A percentile compares a stretch with the other conserved stretches of the same genome.
phyloP scores from a whole-genome alignment of 2,329 filamentous ascomycete genomes.

The Cladosporium sp. region DNA sequence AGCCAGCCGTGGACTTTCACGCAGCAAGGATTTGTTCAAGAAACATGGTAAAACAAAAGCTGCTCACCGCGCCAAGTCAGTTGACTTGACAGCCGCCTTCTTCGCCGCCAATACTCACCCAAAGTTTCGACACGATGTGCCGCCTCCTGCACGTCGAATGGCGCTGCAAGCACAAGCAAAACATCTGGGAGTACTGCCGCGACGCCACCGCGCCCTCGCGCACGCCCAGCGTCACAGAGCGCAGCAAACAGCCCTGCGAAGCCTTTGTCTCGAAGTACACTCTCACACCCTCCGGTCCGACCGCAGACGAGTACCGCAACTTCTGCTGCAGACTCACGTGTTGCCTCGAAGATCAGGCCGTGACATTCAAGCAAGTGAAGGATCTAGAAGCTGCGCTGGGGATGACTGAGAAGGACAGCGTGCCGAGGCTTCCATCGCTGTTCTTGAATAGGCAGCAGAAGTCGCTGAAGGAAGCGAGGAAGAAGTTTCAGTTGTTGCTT shows the following conservation, averaged over 20 bases:
- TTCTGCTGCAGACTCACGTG: conserved; percentile 21
- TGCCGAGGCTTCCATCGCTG: background rate
- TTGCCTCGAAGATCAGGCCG: conserved; percentile 10
- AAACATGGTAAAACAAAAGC: too few relatives aligned
- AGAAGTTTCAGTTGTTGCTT: background rate
- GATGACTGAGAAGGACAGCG: background rate
- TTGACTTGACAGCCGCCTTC: background rate
- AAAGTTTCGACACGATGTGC: conserved; percentile 6
- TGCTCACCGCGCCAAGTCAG: too few relatives aligned
- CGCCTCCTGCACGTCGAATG: conserved; percentile 21
- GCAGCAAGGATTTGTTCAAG: too few relatives aligned
- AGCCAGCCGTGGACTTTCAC: background rate
- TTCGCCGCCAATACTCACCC: background rate
- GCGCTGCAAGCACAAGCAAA: conserved; percentile 23
- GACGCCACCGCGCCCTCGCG: conserved; percentile 15
- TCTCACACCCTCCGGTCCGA: background rate
- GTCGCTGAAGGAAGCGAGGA: conserved; percentile 15
- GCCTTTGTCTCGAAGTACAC: conserved; percentile 14
- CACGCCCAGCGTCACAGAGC: conserved; percentile 6
- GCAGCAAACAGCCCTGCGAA: conserved; percentile 8
- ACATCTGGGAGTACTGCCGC: conserved; percentile 21
- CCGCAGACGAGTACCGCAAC: conserved; percentile 19
- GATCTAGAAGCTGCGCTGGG: conserved; percentile 11
- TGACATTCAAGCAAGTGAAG: background rate
- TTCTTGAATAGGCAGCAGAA: conserved; percentile 13